Evolutionary conservation across 2,329 filamentous ascomycete species (phyloP), one percentile per base, ranked within the genome.

Genomic region (Aspergillus floridensis): DNA sequence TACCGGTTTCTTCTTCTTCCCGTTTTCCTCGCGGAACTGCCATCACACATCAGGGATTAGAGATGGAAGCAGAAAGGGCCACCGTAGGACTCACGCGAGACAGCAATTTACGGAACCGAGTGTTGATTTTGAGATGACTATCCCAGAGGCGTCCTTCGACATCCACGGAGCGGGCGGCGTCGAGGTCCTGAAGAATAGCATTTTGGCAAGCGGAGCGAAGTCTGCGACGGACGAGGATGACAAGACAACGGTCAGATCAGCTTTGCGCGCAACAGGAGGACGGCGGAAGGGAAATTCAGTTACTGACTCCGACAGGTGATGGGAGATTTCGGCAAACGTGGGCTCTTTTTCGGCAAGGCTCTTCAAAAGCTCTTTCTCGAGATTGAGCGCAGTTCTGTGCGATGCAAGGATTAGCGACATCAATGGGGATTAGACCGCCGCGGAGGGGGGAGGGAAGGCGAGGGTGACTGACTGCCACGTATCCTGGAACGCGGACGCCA

Each of bases 81-180:
- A 54, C 38, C 38, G 38, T 48, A 16, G 55, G 52, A 74, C 72
- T 72, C 68, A 82, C 80, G 65, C 82, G 83, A 66, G 81, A 80
- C 63, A 93, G 79, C 57, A 86, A 81, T 70, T 87, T 88, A 70
- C 91, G 86, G 77, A 93, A 96, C 70, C 88, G 86, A 66, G 81
- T 83, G 72, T 95, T 96, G 73, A 96, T 87, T 66, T 85, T 84
- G 62, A 85, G 83, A 76, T 98, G 93, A 56, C 86, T 84, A 61
- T 86, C 81, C 93, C 93, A 98, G 50, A 98, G 83, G 61, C 81
- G 83, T 59, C 80, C 76, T 74, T 96, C 92, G 55, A 89, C 83
- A 58, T 86, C 82, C 86, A 82, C 63, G 80, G 79, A 61, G 80
- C 81, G 69, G 49, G 75, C 72, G 53, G 71, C 65, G 61, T 76